Base-by-base conservation (phyloP, 1,139 yeast genomes). In the Saccharomyces pastorianus region DNA sequence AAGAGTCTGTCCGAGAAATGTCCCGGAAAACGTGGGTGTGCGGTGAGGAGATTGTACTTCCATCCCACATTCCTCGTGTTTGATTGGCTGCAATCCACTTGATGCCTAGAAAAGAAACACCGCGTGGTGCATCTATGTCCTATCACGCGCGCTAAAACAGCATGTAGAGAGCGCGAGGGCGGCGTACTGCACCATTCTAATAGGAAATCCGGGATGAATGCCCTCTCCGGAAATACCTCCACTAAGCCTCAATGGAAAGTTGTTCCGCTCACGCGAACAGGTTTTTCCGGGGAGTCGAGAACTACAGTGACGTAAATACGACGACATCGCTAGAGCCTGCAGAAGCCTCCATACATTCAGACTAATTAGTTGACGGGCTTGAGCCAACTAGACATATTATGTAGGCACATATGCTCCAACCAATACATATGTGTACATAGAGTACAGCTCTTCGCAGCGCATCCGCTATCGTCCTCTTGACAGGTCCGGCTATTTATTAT, bases 221-320 rank as follows among this genome's bases (percentile, higher is more conserved):
- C 17, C 8, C 44, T 20, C 44, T 38, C 25, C 44, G 44, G 44
- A 38, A 38, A 38, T 38, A 38, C 44, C 26, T 38, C 7, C n/a
- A 38, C 44, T 23, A 38, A 38, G 44, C 25, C 44, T 38, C 44
- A 20, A 17, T 9, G n/a, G 25, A 13, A 13, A 38, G 25, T 20
- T 38, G 44, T 38, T 38, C 44, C 44, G 44, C 11, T 26, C 44
- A 20, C 26, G 11, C 4, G 20, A 11, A 20, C 26, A 17, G 25
- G 20, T 38, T 38, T 38, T 38, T 38, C 44, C 44, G 44, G 44
- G 49, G 50, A 31, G 41, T 31, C 44, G 26, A 38, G 25, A 38
- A 38, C 44, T 3, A 11, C 42, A 14, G 26, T 38, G 44, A 38
- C 44, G 44, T 38, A 38, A 38, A 38, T 38, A 13, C 23, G 25